Evolutionary conservation across 1,284 basidiomycete genomes (phyloP).

Genomic region (Apiotrichum gamsii): DNA sequence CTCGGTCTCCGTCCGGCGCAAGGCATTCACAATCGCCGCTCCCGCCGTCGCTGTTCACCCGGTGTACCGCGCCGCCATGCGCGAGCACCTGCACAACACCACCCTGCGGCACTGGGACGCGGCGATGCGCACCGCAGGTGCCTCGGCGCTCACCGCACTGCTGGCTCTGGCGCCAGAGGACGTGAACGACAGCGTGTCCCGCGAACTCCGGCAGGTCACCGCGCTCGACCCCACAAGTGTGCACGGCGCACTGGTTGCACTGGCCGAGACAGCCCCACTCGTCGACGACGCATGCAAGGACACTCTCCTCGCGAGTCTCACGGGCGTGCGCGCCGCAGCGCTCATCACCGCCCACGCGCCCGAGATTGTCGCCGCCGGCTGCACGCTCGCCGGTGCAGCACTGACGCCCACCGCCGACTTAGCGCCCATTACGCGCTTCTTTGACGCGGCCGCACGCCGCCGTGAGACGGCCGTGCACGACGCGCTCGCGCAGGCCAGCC

Average conservation of each 20-base stretch:
- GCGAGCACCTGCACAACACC: constrained; percentile 68
- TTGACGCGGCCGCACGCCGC: constrained; percentile 69
- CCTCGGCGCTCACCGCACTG: constrained; percentile 65
- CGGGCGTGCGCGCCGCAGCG: constrained; percentile 52
- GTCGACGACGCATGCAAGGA: constrained; percentile 34
- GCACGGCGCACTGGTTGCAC: constrained; percentile 72
- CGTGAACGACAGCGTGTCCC: constrained; percentile 25
- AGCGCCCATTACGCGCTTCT: constrained; percentile 11
- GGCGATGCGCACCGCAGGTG: constrained; percentile 70
- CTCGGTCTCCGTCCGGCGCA: constrained; percentile 76
- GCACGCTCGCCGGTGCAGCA: constrained; percentile 62
- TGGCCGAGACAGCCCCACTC: constrained; percentile 62
- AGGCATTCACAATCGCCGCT: constrained; percentile 76
- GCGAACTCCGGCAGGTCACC: constrained; percentile 51
- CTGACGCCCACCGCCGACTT: constrained; percentile 50
- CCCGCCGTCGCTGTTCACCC: constrained; percentile 69
- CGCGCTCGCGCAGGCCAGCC: constrained; percentile 63
- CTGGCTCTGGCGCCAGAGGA: constrained; percentile 52
- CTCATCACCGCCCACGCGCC: constrained; percentile 68
- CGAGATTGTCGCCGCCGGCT: constrained; percentile 66
- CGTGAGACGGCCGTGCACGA: constrained; percentile 63
- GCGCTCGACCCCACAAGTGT: constrained; percentile 66
- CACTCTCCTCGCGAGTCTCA: constrained; percentile 37
- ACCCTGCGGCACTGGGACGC: constrained; percentile 86
- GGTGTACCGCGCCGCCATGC: constrained; percentile 65